These are phyloP conservation scores for Phylloboletellus chloephorus DNA, from an alignment of 1,284 basidiomycete genomes.

Conservation along the genomic window DNA sequence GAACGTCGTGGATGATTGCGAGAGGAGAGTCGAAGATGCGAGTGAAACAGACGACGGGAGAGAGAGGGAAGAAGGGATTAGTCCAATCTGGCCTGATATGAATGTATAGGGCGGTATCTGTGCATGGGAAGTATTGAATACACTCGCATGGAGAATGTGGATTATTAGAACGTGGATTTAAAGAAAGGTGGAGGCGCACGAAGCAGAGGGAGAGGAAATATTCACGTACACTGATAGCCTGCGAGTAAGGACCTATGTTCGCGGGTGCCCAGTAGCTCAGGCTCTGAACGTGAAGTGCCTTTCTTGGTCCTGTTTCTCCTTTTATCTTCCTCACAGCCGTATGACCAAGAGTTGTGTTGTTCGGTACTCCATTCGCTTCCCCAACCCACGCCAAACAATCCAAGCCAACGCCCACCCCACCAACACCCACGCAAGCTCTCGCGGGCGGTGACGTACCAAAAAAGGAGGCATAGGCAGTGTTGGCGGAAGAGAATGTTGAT, in stretches of 20 bases:
- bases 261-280: slow-evolving; percentile 98
- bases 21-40: background rate
- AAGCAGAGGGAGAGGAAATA: background rate
- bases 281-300: slow-evolving; percentile 89
- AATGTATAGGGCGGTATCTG: slow-evolving; percentile 74
- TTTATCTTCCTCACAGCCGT: slow-evolving; percentile 23
- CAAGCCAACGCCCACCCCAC: slow-evolving; percentile 55
- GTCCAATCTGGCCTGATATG: slow-evolving; percentile 93
- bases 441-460: slow-evolving; percentile 93
- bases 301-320: slow-evolving; percentile 37
- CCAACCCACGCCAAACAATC: slow-evolving; percentile 63
- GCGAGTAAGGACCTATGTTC: slow-evolving; percentile 98
- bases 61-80: slow-evolving; percentile 70
- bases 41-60: slow-evolving; percentile 44
- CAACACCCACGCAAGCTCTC: slow-evolving; percentile 83
- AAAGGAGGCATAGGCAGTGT: slow-evolving; percentile 71
- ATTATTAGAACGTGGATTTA: slow-evolving; percentile 7
- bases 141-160: slow-evolving; percentile 3
- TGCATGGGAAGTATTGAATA: slow-evolving; percentile 1
- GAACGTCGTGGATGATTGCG: slow-evolving; percentile 1
- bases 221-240: slow-evolving; percentile 71
- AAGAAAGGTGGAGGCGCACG: slow-evolving; percentile 2
- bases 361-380: slow-evolving; percentile 31
- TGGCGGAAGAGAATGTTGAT: slow-evolving; percentile 61
- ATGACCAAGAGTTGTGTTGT: too few relatives aligned